These are phyloP conservation scores for Hypholoma sublateritium DNA, from an alignment of 768 basidiomycete genomes.

Conservation along the genomic window DNA sequence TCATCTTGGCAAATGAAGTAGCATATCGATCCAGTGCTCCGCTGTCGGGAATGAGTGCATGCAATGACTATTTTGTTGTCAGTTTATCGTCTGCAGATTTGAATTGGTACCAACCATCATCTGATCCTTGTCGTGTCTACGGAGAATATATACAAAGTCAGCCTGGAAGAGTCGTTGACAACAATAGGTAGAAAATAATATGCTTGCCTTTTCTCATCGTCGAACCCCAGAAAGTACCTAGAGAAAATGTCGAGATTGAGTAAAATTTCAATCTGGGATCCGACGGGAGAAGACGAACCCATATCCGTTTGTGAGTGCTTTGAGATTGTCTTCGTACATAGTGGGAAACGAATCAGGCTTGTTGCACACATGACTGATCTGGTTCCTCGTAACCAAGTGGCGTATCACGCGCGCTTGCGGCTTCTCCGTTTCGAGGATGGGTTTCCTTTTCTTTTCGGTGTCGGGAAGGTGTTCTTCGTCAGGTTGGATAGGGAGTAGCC, in stretches of 20 bases:
- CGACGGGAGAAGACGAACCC: not conserved
- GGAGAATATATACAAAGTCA: not conserved
- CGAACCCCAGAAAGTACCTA: slow-evolving; percentile 8
- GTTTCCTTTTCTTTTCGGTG: not conserved
- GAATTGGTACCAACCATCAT: not conserved
- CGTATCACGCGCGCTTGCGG: not conserved
- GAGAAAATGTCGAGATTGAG: not conserved
- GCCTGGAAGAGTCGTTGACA: not conserved
- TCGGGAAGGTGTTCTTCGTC: not conserved
- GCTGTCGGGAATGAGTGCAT: slow-evolving; percentile 7
- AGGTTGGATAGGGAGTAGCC: too few relatives aligned
- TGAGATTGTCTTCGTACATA: not conserved
- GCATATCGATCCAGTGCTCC: slow-evolving; percentile 16
- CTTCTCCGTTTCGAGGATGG: not conserved
- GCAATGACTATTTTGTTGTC: not conserved
- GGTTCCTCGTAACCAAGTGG: not conserved
- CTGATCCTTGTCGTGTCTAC: slow-evolving; percentile 6
- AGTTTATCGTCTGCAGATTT: not conserved
- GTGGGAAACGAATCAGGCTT: not conserved
- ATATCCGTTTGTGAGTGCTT: slow-evolving; percentile 3
- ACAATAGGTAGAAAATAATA: not conserved
- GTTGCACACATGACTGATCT: not conserved
- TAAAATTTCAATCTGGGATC: too few relatives aligned
- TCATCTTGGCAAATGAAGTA: slow-evolving; percentile 8
- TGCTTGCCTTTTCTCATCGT: not conserved